These are phyloP conservation scores for Lachnellula subtilissima DNA, from an alignment of 2,329 filamentous ascomycete species.

Conservation along the genomic window DNA sequence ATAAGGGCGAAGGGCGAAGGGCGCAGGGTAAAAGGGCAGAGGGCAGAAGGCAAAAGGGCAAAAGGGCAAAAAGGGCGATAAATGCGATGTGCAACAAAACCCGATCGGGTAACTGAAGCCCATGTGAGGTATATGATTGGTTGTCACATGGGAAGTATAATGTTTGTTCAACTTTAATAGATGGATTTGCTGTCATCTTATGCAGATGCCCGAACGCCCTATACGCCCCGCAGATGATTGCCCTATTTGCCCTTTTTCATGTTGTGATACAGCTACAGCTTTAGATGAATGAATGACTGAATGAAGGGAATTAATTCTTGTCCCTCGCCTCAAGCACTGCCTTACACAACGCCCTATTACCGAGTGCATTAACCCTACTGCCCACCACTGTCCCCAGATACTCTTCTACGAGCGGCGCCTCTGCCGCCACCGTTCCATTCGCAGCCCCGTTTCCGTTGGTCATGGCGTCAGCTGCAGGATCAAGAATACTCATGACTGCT, in stretches of 20 bases:
- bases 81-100: neutral
- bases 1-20: no score
- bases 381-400: conserved; percentile 29
- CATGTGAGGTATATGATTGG: neutral
- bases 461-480: conserved; percentile 21
- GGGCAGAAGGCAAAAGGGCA: neutral
- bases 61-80: no score
- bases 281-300: neutral
- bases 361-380: conserved; percentile 20
- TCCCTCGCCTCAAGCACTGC: conserved; percentile 26
- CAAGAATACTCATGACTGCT: conserved; percentile 50
- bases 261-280: neutral
- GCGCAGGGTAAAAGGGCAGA: no score
- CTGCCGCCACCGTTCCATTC: conserved; percentile 17
- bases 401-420: conserved; percentile 24
- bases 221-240: neutral
- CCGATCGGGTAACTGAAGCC: neutral
- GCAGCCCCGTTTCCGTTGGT: conserved; percentile 16
- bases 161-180: no score
- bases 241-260: neutral
- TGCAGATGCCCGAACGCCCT: neutral
- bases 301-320: conserved; percentile 1
- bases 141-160: neutral
- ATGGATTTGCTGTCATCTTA: no score
- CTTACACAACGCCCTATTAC: conserved; percentile 27